These are phyloP conservation scores for Ophiostoma tasmaniense DNA, from an alignment of 2,329 filamentous ascomycete species.

Conservation along the genomic window DNA sequence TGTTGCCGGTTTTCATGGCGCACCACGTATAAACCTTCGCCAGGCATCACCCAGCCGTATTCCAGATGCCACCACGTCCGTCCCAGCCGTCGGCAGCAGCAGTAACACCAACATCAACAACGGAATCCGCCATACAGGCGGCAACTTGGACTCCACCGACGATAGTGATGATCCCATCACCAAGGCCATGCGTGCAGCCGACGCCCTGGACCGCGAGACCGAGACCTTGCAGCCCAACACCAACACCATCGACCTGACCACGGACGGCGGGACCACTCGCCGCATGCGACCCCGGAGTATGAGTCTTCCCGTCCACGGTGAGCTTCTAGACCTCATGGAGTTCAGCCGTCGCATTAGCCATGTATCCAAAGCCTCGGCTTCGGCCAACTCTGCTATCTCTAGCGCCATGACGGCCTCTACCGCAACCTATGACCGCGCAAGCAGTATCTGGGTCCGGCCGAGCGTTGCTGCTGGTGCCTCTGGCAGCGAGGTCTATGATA, in stretches of 20 bases:
- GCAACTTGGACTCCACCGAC: background rate
- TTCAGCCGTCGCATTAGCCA: constrained; percentile 10
- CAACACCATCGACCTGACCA: constrained; percentile 41
- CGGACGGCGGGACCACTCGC: constrained; percentile 16
- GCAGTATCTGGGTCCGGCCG: constrained; percentile 13
- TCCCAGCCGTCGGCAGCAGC: background rate
- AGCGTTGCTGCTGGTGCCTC: constrained; percentile 11
- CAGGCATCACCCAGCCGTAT: background rate
- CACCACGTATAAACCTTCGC: background rate
- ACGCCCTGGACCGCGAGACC: constrained; percentile 38
- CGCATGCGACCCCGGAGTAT: constrained; percentile 36
- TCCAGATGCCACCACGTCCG: no score
- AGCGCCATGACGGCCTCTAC: constrained; percentile 24
- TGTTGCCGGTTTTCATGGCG: constrained; percentile 30
- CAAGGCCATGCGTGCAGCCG: constrained; percentile 50
- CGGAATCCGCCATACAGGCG: background rate
- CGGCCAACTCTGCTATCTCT: background rate
- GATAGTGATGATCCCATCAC: constrained; percentile 38
- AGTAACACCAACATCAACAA: background rate
- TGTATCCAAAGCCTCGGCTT: constrained; percentile 23
- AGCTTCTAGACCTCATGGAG: constrained; percentile 9
- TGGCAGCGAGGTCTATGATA: constrained; percentile 13
- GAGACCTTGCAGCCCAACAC: constrained; percentile 42
- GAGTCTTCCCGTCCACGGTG: constrained; percentile 39
- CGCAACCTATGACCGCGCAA: constrained; percentile 30